Conservation (phyloP, 2,329 filamentous ascomycete genomes). For the Bipolaris bicolor region DNA sequence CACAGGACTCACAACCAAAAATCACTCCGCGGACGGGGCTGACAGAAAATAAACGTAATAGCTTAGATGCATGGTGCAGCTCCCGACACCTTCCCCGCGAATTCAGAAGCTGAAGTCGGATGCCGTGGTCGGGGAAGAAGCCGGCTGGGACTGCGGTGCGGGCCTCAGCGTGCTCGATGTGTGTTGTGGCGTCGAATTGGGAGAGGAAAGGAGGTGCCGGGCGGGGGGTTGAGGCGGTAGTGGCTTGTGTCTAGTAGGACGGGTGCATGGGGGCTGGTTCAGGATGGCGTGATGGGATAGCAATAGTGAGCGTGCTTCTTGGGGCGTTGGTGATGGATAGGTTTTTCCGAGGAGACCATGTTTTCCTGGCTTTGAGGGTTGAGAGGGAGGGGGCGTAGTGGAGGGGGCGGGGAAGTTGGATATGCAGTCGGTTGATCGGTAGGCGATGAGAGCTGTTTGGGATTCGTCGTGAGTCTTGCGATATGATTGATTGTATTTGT, state of each 20-base stretch:
- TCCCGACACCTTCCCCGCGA: constrained; percentile 37
- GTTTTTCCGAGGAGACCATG: constrained; percentile 56
- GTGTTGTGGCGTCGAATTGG: constrained; percentile 39
- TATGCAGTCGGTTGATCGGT: constrained; percentile 49
- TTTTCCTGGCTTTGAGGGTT: constrained; percentile 51
- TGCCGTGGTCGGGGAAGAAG: constrained; percentile 41
- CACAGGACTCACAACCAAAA: constrained; percentile 32
- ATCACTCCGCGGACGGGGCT: constrained; percentile 14
- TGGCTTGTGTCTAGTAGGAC: constrained; percentile 55
- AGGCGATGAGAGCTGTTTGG: constrained; percentile 45
- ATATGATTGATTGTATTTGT: too few relatives aligned
- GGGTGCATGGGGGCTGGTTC: constrained; percentile 44
- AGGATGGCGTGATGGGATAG: constrained; percentile 44
- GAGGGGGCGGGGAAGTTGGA: constrained; percentile 42
- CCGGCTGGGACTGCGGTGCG: constrained; percentile 35
- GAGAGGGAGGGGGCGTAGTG: constrained; percentile 53
- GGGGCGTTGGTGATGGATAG: constrained; percentile 52
- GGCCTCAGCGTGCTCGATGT: constrained; percentile 43
- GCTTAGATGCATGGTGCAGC: constrained; percentile 49
- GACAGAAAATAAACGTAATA: constrained; percentile 29
- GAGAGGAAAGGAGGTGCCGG: constrained; percentile 47
- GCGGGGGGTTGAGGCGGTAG: constrained; percentile 55
- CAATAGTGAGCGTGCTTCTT: constrained; percentile 48
- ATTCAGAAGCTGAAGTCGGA: constrained; percentile 50
- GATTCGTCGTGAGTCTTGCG: background rate